Conservation (phyloP, 768 basidiomycete genomes). For the Mycena kentingensis region DNA sequence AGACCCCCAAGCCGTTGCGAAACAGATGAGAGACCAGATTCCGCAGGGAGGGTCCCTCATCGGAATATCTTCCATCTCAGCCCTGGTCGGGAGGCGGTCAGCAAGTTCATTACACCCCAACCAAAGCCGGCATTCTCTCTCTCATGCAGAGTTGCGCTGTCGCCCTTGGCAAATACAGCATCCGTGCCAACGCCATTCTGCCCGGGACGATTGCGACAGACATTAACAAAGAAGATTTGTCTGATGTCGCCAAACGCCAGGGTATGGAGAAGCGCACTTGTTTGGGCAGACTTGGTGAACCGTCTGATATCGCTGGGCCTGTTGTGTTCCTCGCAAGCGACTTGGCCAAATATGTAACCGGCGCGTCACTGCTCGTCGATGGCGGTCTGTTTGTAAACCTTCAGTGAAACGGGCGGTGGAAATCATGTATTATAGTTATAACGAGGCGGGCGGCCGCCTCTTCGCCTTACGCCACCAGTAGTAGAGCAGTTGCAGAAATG, state of each 20-base stretch:
- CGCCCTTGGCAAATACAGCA: constrained; percentile 74
- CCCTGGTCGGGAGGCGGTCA: constrained; percentile 74
- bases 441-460: constrained; percentile 4
- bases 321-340: constrained; percentile 75
- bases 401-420: constrained; percentile 42
- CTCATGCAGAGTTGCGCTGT: constrained; percentile 82
- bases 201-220: constrained; percentile 78
- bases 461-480: constrained; percentile 20
- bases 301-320: constrained; percentile 74
- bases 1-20: constrained; percentile 57
- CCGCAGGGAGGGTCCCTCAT: constrained; percentile 77
- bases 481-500: constrained; percentile 9
- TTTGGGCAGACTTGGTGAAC: constrained; percentile 67
- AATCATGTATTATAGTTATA: neutral
- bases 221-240: constrained; percentile 76
- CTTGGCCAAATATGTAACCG: constrained; percentile 70
- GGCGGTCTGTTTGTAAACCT: constrained; percentile 77
- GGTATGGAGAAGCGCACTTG: constrained; percentile 67
- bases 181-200: constrained; percentile 71
- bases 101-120: constrained; percentile 79
- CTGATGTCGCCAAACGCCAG: constrained; percentile 57
- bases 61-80: constrained; percentile 77
- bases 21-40: constrained; percentile 69
- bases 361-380: constrained; percentile 65
- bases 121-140: constrained; percentile 76